Evolutionary conservation across 2,329 filamentous ascomycete genomes (phyloP), one percentile per base, ranked within the genome.

Genomic region (Ascosphaera aggregata): DNA sequence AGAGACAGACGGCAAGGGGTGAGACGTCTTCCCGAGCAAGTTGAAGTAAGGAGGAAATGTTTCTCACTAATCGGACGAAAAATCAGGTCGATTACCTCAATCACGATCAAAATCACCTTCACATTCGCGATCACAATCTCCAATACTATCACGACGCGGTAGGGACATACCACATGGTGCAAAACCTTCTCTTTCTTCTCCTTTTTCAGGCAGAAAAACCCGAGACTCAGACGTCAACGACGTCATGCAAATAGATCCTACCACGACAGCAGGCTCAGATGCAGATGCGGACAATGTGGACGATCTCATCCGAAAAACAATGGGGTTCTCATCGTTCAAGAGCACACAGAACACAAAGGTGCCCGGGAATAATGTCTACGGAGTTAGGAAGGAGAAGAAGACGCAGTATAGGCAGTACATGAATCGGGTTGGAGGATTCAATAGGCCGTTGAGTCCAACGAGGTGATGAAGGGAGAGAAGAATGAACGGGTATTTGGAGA

Each of bases 331-430:
- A 15, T 71, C 69, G 1, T 98, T 95, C 58, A 76, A 74, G 42
- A 75, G 73, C 18, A 95, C 89, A 16, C 91, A 95, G 58, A 73
- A 80, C 43, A 82, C 78, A 40, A 91, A 94, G 53, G 75, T 98
- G 1, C 67, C 71, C 0, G 89, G 89, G 2, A 98, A 98, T 53
- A 73, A 84, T 52, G 72, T 76, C 34, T 85, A 80, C 40, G 81
- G 66, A 0, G 73, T 94, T 39, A 66, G 76, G 47, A 94, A 89
- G 65, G 82, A 89, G 61, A 94, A 93, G 72, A 85, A 82, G 71
- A 80, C 76, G 11, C 72, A 91, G 63, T 95, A 94, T 53, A 69
- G 89, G 48, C 89, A 98, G 68, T 98, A 98, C 58, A 98, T 98
- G 73, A 66, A 64, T 45, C 61, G 62, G 45, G 45, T 54, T 20